Conservation (phyloP, 73 alveolate genomes). For the Paraurostyla sp. region DNA sequence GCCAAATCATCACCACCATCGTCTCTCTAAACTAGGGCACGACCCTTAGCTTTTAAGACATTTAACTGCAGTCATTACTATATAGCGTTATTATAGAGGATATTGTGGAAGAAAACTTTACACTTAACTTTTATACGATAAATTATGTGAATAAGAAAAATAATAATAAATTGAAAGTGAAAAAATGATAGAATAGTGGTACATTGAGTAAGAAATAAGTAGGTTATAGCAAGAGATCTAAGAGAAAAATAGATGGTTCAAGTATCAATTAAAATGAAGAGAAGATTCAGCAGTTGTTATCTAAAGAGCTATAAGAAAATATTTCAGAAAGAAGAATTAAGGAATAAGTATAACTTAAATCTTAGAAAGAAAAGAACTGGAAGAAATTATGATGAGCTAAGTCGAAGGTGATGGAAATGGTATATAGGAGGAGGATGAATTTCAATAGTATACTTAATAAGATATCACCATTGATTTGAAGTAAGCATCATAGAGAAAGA, state of each 20-base stretch:
- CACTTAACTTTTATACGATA: background rate
- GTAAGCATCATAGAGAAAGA: background rate
- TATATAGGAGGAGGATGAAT: conserved; percentile 12
- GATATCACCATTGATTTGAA: background rate
- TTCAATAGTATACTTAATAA: conserved; percentile 5
- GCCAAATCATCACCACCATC: too few relatives aligned
- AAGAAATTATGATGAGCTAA: background rate
- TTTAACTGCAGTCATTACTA: background rate
- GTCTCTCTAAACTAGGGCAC: too few relatives aligned
- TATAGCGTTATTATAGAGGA: background rate
- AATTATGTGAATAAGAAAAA: background rate
- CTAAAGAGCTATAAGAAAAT: background rate
- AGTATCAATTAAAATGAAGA: background rate
- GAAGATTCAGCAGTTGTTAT: conserved; percentile 8
- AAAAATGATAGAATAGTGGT: conserved; percentile 42
- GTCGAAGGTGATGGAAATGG: too few relatives aligned
- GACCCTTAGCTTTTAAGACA: too few relatives aligned
- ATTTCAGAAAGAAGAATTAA: background rate
- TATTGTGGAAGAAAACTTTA: conserved; percentile 15
- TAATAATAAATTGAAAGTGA: background rate
- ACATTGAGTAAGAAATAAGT: background rate
- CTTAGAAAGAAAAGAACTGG: background rate
- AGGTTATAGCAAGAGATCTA: conserved; percentile 22
- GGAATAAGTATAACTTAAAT: background rate
- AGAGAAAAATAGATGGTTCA: conserved; percentile 16